Base-by-base conservation (phyloP, 371 early-diverging fungal genomes). In the Ordospora pajunii region DNA sequence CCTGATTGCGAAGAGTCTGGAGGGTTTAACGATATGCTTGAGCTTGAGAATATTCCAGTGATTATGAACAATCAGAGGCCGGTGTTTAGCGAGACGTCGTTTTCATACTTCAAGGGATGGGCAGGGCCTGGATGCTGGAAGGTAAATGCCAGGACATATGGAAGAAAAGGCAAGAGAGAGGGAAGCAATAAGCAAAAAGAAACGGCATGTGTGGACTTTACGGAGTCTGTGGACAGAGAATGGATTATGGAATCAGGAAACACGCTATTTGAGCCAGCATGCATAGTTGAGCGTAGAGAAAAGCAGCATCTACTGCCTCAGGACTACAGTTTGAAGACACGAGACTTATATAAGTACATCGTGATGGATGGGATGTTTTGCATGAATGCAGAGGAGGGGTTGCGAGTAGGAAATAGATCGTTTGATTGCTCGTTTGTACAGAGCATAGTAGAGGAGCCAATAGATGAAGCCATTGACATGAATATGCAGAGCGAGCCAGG, bases 21-120 rank as follows among this genome's bases (percentile, higher is more conserved):
- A 6, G 65, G 52, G 6, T 25, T 42, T 27, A 44, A 75, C 19
- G 50, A 50, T 37, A 43, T 23, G 40, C 11, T 63, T 12, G 45
- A 52, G 11, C 7, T 37, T 62, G 51, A 45, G 19, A 37, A 50
- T 49, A 52, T 37, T 14, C 42, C 67, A 9, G 70, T 32, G 19
- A 14, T 21, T 2, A 23, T 5, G 22, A 19, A 21, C 8, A 40
- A 19, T 25, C 58, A 54, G 25, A 77, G 14, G 3, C 48, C 19
- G 54, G 70, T 53, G 50, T 78, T 42, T 53, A 50, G 48, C 7
- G 54, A 70, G 14, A 72, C 73, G 2, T 73, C 78, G 8, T 78
- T 79, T 73, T 79, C 76, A 22, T 80, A 84, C 68, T 67, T 83
- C 22, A 82, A 83, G 45, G 82, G 80, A 23, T 84, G 84, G 84